Evolutionary conservation across 2,329 filamentous ascomycete species (phyloP).

Genomic region (Aspergillus tubingensis): DNA sequence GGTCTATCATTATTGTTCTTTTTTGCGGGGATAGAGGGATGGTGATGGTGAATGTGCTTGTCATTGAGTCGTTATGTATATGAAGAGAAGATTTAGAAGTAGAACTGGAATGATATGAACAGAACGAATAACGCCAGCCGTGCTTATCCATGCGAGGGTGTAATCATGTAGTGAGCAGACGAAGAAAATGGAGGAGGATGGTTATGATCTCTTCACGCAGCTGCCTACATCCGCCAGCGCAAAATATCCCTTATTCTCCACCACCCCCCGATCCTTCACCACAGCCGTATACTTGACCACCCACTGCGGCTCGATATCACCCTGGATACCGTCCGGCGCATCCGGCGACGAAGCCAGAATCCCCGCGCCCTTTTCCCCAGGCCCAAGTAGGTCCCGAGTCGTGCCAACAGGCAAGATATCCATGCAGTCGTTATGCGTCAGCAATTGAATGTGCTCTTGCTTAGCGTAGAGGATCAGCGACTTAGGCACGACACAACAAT

Average conservation of each 20-base stretch:
- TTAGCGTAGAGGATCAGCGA: slow-evolving; percentile 83
- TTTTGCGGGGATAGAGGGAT: background rate
- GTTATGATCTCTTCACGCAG: slow-evolving; percentile 33
- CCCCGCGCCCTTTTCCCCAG: slow-evolving; percentile 70
- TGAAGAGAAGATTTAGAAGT: background rate
- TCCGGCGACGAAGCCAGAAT: slow-evolving; percentile 66
- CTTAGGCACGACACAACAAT: slow-evolving; percentile 94
- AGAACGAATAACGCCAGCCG: slow-evolving; percentile 22
- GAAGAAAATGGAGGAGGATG: background rate
- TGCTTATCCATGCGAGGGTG: slow-evolving; percentile 13
- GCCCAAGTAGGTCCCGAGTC: slow-evolving; percentile 77
- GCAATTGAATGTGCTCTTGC: slow-evolving; percentile 76
- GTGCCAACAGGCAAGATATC: slow-evolving; percentile 87
- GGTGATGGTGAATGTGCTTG: background rate
- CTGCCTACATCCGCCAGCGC: slow-evolving; percentile 72
- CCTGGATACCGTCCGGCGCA: slow-evolving; percentile 61
- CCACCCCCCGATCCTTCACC: slow-evolving; percentile 87
- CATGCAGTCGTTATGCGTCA: slow-evolving; percentile 92
- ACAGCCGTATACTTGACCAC: slow-evolving; percentile 97
- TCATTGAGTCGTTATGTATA: background rate
- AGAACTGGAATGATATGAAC: background rate
- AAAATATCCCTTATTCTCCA: slow-evolving; percentile 98
- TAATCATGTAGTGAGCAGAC: no score
- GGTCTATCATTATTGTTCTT: slow-evolving; percentile 23
- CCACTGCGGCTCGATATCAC: slow-evolving; percentile 85